Base-by-base conservation (phyloP, 192 early-diverging fungal genomes). In the Allomyces macrogynus region DNA sequence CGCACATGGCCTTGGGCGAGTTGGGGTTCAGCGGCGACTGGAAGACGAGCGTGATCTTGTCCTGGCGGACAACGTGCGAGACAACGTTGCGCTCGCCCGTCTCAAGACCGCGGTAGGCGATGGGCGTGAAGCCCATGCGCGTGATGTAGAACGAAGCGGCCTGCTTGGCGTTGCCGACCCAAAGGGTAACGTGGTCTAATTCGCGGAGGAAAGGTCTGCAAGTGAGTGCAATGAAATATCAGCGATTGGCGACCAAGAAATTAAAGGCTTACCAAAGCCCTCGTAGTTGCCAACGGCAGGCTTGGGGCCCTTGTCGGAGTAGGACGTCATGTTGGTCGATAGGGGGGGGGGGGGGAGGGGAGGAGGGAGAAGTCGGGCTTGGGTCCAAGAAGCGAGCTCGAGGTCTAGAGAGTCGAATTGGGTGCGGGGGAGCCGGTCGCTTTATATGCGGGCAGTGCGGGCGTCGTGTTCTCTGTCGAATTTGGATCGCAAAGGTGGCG, bases 31-130 rank as follows among this genome's bases (percentile, higher is more conserved):
- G 73, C 27, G 95, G 83, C 16, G 89, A 89, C 78, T 93, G 84
- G 80, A 98, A 94, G 62, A 95, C 82, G 71, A 96, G 96, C 60
- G 77, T 72, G 63, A 90, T 85, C 44, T 81, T 73, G 69, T 86
- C 84, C 76, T 89, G 88, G 63, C 79, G 72, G 44, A 98, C 85
- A n/a, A 84, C 92, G 74, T 98, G 92, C 25, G 87, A 79, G 54
- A 79, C 89, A 22, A 93, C 76, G 43, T 96, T 80, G 68, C 95
- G 86, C 69, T 80, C 72, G 23, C 92, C 92, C 26, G 93, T 99
- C 73, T 99, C 95, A 65, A 99, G 85, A 1, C 95, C 95, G 67
- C 84, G 84, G 81, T 99, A 96, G 18, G 91, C 93, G 65, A 93
- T 68, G 66, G 89, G 84, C 73, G 86, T 81, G 79, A 98, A 98